A percentile compares a stretch with the other conserved stretches of the same genome.
Conservation (phyloP, 192 early-diverging fungal genomes). For the Entomortierella chlamydospora region DNA sequence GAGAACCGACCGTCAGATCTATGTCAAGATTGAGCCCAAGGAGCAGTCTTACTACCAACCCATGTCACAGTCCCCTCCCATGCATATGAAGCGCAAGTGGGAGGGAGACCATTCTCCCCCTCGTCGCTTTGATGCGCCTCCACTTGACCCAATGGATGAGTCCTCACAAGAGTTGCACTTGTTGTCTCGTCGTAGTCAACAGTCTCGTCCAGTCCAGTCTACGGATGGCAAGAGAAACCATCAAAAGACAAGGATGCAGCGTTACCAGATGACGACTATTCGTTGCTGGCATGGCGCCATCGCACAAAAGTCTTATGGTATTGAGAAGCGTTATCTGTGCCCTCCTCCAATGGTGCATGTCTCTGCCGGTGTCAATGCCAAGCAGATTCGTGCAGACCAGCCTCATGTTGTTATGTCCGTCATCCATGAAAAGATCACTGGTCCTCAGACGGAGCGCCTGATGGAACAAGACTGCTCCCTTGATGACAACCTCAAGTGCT, state of each 20-base stretch:
- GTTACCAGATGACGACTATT: constrained; percentile 73
- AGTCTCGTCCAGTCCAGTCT: not conserved
- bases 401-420: constrained; percentile 74
- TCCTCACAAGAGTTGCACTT: constrained; percentile 44
- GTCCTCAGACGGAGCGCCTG: constrained; percentile 57
- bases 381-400: constrained; percentile 61
- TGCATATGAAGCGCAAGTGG: constrained; percentile 44
- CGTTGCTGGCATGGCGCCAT: constrained; percentile 85
- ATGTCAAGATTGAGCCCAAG: constrained; percentile 51
- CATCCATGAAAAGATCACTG: constrained; percentile 69
- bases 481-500: constrained; percentile 66
- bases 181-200: constrained; percentile 35
- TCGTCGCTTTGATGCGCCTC: not conserved
- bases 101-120: constrained; percentile 46
- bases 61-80: not conserved
- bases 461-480: constrained; percentile 54
- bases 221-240: constrained; percentile 19
- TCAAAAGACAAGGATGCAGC: constrained; percentile 42
- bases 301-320: constrained; percentile 95
- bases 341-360: constrained; percentile 81
- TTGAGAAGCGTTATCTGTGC: constrained; percentile 89
- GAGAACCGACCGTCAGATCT: constrained; percentile 12
- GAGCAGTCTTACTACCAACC: constrained; percentile 18
- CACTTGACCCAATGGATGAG: constrained; percentile 19
- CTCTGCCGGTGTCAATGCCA: constrained; percentile 52